Conservation (phyloP, 2,329 filamentous ascomycete genomes). For the Berkeleyomyces rouxiae region DNA sequence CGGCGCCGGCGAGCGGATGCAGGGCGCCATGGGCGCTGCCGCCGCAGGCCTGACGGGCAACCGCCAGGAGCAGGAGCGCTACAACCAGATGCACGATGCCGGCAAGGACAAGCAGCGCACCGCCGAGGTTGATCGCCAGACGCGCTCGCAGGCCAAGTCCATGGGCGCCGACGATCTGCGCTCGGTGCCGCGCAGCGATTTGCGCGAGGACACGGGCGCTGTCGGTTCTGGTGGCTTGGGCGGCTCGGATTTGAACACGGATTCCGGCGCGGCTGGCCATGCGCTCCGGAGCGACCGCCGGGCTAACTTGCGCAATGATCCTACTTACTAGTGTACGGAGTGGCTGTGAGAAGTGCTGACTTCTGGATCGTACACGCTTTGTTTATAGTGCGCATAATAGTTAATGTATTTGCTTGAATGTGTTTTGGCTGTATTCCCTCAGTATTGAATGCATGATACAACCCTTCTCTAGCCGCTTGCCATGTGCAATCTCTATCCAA, state of each 20-base stretch:
- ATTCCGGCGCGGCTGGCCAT: neutral
- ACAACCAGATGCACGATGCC: conserved; percentile 53
- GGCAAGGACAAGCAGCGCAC: conserved; percentile 76
- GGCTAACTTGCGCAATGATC: neutral
- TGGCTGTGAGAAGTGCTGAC: no score
- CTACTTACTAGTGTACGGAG: neutral
- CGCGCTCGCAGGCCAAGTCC: neutral
- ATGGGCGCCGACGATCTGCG: neutral
- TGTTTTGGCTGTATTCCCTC: no score
- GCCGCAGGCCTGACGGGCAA: conserved; percentile 61
- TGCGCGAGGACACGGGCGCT: neutral
- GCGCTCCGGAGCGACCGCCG: neutral
- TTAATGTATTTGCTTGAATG: no score
- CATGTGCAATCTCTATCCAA: no score
- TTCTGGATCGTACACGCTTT: neutral
- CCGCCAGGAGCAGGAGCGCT: conserved; percentile 43
- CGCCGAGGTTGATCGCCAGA: conserved; percentile 60
- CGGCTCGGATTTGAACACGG: neutral
- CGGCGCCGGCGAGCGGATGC: conserved; percentile 49
- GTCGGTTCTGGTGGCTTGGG: neutral
- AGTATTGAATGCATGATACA: no score
- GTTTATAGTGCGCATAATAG: no score
- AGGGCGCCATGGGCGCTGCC: conserved; percentile 54
- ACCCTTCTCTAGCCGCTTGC: no score
- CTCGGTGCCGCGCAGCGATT: neutral